Evolutionary conservation across 202 grass and related monocot species (phyloP).

Genomic region (Eragrostis tef): DNA sequence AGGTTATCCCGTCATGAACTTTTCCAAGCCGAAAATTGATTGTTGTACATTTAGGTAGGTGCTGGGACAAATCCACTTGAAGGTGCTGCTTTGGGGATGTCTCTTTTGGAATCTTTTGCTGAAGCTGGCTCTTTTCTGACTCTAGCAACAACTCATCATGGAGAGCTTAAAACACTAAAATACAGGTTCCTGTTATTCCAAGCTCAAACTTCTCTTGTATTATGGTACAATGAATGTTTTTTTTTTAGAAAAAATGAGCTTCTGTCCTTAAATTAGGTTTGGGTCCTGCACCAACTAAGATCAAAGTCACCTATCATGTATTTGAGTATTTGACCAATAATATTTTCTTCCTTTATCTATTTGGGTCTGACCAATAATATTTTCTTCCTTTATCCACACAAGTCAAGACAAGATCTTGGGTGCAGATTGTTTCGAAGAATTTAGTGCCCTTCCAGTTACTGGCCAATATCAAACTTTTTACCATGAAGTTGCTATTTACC

Average conservation of each 20-base stretch:
- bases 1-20: slow-evolving; percentile 21
- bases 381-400: neutral
- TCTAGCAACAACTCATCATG: slow-evolving; percentile 81
- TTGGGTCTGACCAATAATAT: neutral
- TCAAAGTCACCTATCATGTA: neutral
- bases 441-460: slow-evolving; percentile 8
- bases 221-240: slow-evolving; percentile 19
- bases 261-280: slow-evolving; percentile 14
- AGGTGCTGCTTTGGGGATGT: slow-evolving; percentile 83
- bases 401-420: neutral
- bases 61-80: slow-evolving; percentile 90
- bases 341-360: neutral
- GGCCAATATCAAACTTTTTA: slow-evolving; percentile 1
- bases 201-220: slow-evolving; percentile 28
- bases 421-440: slow-evolving; percentile 18
- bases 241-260: neutral
- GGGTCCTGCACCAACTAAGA: neutral
- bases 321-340: neutral
- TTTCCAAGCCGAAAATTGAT: slow-evolving; percentile 18
- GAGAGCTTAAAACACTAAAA: slow-evolving; percentile 86
- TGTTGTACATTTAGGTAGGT: slow-evolving; percentile 54
- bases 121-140: slow-evolving; percentile 71
- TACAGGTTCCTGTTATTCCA: slow-evolving; percentile 66
- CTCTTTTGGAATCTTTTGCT: slow-evolving; percentile 85
- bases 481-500: neutral